Conservation (phyloP, 352 stramenopile species). For the Globisporangium polare region DNA sequence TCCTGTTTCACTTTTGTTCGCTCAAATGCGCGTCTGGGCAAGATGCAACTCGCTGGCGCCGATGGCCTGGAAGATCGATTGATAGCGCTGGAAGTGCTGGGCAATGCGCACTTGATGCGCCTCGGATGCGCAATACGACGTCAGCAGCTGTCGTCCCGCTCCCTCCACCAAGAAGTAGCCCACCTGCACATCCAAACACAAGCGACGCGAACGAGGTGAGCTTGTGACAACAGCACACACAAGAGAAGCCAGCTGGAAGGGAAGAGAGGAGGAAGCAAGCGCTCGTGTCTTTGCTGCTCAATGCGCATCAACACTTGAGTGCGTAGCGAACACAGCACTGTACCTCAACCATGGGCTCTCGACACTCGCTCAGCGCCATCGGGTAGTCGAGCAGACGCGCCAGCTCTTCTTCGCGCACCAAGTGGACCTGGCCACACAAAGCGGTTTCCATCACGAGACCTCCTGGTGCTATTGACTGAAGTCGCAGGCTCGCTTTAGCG, state of each 20-base stretch:
- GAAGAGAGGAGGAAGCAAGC: not conserved
- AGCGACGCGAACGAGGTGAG: not conserved
- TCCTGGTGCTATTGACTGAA: too few relatives aligned
- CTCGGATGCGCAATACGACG: constrained; percentile 51
- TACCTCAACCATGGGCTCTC: constrained; percentile 62
- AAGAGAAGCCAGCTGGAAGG: not conserved
- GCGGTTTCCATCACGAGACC: too few relatives aligned
- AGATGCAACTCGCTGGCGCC: constrained; percentile 4
- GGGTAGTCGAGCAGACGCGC: constrained; percentile 60
- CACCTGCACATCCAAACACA: constrained; percentile 28
- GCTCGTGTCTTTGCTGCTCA: not conserved
- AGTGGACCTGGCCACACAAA: not conserved
- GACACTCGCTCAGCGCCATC: constrained; percentile 55
- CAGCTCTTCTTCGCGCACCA: constrained; percentile 35
- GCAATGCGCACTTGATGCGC: constrained; percentile 14
- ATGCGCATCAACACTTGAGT: not conserved
- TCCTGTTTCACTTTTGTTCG: not conserved
- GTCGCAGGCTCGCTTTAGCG: constrained; percentile 14
- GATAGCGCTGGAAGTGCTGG: constrained; percentile 51
- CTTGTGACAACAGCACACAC: not conserved
- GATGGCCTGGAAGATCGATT: constrained; percentile 8
- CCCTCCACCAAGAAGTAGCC: constrained; percentile 43
- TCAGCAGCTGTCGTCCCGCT: constrained; percentile 25
- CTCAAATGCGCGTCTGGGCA: constrained; percentile 2
- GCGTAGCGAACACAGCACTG: too few relatives aligned